phyloP scores from a whole-genome alignment of 78 protist genomes.

The Speleostelium caveatum region DNA sequence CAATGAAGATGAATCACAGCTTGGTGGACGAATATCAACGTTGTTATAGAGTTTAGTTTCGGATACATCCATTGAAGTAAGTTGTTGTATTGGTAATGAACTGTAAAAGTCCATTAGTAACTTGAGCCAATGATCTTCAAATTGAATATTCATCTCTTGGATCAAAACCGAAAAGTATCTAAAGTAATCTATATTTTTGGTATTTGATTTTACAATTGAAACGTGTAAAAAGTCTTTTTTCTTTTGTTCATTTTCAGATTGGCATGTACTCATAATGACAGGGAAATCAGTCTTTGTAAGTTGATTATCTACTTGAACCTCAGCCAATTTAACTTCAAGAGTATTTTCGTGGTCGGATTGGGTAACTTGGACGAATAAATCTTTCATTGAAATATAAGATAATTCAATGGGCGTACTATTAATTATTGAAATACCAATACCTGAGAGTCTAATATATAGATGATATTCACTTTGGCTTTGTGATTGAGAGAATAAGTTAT shows the following conservation, averaged over 20 bases:
- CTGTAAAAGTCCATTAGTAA: conserved; percentile 37
- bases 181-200: conserved; percentile 73
- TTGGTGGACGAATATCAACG: conserved; percentile 29
- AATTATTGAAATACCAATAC: conserved; percentile 67
- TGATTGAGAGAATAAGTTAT: not conserved
- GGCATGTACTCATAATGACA: conserved; percentile 16
- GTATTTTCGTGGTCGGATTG: conserved; percentile 36
- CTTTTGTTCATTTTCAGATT: not conserved
- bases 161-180: conserved; percentile 72
- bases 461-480: conserved; percentile 31
- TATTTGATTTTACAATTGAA: conserved; percentile 50
- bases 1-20: conserved; percentile 1
- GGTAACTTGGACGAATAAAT: conserved; percentile 26
- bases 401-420: conserved; percentile 62
- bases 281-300: conserved; percentile 75
- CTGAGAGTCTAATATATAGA: conserved; percentile 40
- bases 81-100: not conserved
- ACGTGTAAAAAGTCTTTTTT: conserved; percentile 71
- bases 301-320: conserved; percentile 80
- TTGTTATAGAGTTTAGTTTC: not conserved
- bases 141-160: conserved; percentile 68
- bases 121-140: conserved; percentile 80
- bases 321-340: conserved; percentile 46
- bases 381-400: conserved; percentile 44
- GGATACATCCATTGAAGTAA: not conserved